Percentiles rank a stretch among this genome's conserved stretches.
phyloP scores from a whole-genome alignment of 2,329 filamentous ascomycete species.

The Cladosporium sp. region DNA sequence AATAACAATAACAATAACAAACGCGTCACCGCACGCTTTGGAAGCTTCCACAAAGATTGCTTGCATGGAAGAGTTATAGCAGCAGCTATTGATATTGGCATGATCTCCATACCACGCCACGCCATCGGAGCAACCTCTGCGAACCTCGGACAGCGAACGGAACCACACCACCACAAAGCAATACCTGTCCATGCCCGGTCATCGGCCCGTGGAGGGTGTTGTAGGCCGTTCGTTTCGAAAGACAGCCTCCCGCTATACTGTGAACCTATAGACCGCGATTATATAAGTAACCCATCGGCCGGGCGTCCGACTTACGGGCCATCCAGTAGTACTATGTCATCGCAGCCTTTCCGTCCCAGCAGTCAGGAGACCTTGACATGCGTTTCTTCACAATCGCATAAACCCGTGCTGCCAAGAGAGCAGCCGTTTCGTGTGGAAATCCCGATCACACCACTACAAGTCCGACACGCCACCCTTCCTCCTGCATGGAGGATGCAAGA shows the following conservation, averaged over 20 bases:
- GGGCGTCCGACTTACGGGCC: not conserved
- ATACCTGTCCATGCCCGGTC: not conserved
- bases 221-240: not conserved
- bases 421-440: not conserved
- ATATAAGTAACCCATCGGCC: not conserved
- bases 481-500: conserved; percentile 4
- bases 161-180: not conserved
- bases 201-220: not conserved
- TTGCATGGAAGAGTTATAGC: not conserved
- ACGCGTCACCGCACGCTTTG: not conserved
- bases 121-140: conserved; percentile 6
- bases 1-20: not conserved
- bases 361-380: conserved; percentile 3
- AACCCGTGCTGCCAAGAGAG: not conserved
- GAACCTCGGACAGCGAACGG: not conserved
- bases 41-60: not conserved
- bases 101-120: conserved; percentile 2
- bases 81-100: conserved; percentile 4
- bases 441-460: not conserved
- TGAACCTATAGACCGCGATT: not conserved
- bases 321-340: not conserved
- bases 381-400: conserved; percentile 18
- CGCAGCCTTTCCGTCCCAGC: not conserved
- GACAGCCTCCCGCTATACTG: not conserved
- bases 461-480: conserved; percentile 13